These are phyloP conservation scores for Podosphaera xanthii DNA, from an alignment of 2,329 filamentous ascomycete species.

Conservation along the genomic window DNA sequence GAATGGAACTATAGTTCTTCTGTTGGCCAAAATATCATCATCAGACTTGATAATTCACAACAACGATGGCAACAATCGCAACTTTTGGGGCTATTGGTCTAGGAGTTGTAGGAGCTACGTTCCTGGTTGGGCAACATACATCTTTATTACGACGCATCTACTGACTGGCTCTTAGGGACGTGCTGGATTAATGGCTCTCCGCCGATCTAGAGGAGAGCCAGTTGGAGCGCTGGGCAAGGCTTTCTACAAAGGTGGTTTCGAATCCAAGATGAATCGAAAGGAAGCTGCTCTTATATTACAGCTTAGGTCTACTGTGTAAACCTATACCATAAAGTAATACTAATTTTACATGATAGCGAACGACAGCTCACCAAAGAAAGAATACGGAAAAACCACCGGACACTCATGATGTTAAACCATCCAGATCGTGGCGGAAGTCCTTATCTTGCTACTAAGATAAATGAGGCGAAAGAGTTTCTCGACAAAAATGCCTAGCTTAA, in stretches of 20 bases:
- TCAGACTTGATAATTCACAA: not conserved
- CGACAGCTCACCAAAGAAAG: constrained; percentile 75
- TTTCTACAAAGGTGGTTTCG: constrained; percentile 98
- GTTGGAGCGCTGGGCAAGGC: constrained; percentile 65
- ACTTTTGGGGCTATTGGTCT: constrained; percentile 24
- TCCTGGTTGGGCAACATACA: constrained; percentile 26
- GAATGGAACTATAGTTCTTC: too few species aligned
- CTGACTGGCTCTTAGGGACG: constrained; percentile 39
- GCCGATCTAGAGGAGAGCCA: constrained; percentile 52
- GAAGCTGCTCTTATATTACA: constrained; percentile 83
- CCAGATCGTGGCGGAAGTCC: constrained; percentile 92
- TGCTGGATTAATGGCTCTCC: constrained; percentile 72
- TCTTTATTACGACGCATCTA: not conserved
- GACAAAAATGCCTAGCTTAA: constrained; percentile 36
- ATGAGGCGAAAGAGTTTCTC: constrained; percentile 90
- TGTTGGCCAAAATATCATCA: too few species aligned
- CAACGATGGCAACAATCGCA: not conserved
- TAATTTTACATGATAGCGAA: constrained; percentile 33
- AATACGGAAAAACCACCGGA: constrained; percentile 83
- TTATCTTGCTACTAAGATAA: constrained; percentile 91
- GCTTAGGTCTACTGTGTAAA: constrained; percentile 40
- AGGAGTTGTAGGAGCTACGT: constrained; percentile 41
- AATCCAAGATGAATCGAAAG: constrained; percentile 75
- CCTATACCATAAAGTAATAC: not conserved
- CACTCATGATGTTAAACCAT: constrained; percentile 92